Base-by-base conservation (phyloP, 192 early-diverging fungal species). In the Coemansia sp. region DNA sequence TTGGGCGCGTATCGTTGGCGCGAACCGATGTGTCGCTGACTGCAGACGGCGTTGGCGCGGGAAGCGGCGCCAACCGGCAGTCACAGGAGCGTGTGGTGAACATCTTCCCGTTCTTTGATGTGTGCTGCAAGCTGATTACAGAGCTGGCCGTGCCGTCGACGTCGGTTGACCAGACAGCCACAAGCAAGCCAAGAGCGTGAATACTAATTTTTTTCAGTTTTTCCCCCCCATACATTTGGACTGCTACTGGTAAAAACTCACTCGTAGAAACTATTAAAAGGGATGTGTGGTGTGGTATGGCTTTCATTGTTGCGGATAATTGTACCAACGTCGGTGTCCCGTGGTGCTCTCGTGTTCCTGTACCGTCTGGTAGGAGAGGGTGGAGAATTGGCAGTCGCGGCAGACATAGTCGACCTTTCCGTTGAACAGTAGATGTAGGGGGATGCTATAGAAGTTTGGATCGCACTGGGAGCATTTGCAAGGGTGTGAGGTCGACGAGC, bases 31-130 rank as follows among this genome's bases (percentile, higher is more conserved):
- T 81, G 36, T 81, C 79, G 65, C 66, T 81, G 58, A 81, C 79
- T 0, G 79, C 79, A 9, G 79, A 81, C 42, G 79, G 76, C 49
- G 79, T 78, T 11, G 79, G 73, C 10, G 79, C 76, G 10, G 76
- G 79, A 66, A 70, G 64, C 54, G 75, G 83, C 5, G 42, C 74
- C 15, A 74, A 73, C n/a, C 77, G 71, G 46, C 83, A 83, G 61
- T 71, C 75, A 48, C 71, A 75, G 83, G 70, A 84, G 79, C 63
- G 85, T 52, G 65, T 88, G 66, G 69, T 82, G 54, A 82, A 82
- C 11, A 85, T 88, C 14, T 95, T 95, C 71, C 92, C 92, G 13
- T 99, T 99, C 75, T 94, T 98, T 72, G 93, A 99, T 62, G 93
- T 96, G 1, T 99, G 97, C 73, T 89, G 90, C 57, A 87, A 85